Conservation (phyloP, 768 basidiomycete species). For the Cystofilobasidium macerans region DNA sequence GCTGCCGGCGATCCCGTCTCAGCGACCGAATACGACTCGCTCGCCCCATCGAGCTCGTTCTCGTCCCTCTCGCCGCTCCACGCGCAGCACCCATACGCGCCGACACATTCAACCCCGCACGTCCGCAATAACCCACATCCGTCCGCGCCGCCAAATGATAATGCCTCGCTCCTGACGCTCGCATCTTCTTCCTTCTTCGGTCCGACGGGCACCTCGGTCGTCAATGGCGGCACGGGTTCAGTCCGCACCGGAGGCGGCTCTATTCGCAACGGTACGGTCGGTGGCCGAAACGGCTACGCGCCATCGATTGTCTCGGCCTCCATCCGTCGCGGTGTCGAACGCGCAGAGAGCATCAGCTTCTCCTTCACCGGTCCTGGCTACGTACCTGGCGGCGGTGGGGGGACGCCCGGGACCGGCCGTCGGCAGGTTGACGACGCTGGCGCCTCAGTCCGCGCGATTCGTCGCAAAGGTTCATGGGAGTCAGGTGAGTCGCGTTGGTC, state of each 20-base stretch:
- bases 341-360: background rate
- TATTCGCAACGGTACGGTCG: background rate
- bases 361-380: background rate
- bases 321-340: constrained; percentile 11
- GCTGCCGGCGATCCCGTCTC: background rate
- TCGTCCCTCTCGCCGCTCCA: background rate
- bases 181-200: constrained; percentile 70
- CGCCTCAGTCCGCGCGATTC: constrained; percentile 14
- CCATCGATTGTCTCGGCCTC: constrained; percentile 6
- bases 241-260: background rate
- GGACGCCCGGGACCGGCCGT: background rate
- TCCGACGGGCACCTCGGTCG: background rate
- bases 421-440: constrained; percentile 5
- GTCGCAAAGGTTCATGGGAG: constrained; percentile 20
- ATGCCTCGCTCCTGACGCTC: constrained; percentile 83
- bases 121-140: constrained; percentile 93
- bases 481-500: constrained; percentile 19
- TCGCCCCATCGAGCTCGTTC: background rate
- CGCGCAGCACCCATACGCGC: constrained; percentile 52
- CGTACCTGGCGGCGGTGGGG: background rate
- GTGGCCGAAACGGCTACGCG: background rate
- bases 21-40: too few relatives aligned
- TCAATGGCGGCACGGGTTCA: background rate
- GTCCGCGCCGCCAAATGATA: constrained; percentile 76
- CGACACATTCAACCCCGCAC: constrained; percentile 80